Base-by-base conservation (phyloP, 345 rosid genomes). In the Boechera stricta region DNA sequence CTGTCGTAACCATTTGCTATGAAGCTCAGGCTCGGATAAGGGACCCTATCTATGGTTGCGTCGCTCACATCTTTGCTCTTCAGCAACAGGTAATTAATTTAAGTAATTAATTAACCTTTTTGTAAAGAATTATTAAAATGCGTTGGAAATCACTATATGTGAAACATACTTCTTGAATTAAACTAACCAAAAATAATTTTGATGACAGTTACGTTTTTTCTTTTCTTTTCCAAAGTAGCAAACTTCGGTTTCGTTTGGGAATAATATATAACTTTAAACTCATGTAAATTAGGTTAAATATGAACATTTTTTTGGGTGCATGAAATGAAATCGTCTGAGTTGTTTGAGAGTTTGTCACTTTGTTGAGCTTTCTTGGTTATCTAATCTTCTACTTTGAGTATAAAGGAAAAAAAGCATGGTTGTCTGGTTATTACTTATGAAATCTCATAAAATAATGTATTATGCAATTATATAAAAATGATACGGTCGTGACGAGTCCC, bases 11-110 rank as follows among this genome's bases (percentile, higher is more conserved):
- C 8, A 86, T 91, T 63, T 91, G 90, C 59, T 91, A 86, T 48
- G 97, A 91, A 79, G 97, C 97, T 72, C 87, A 88, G 63, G 89
- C 97, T 39, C 78, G 97, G 59, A 83, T 89, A 8, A 71, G 94
- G 64, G 97, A 89, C 35, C 97, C 97, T 71, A 89, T 91, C 74
- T 87, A 89, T 71, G 97, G 97, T 53, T 91, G 94, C 32, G 96
- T 89, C n/a, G 89, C 90, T 75, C 91, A 90, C 52, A 85, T 90
- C 80, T 90, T 90, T 76, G 83, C 93, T 67, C 96, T 90, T 61
- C 96, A 90, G 45, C 96, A 89, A 74, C 96, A 89, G 93, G 91
- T 87, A 85, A 29, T 51, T 48, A 11, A 49, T 18, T 41, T 21
- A 21, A 21, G 91, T 87, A 85, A 29, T 51, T 48, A 11, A 49